Percentiles rank a stretch among this genome's conserved stretches.
phyloP scores from a whole-genome alignment of 345 rosid genomes.

The Brassica juncea region DNA sequence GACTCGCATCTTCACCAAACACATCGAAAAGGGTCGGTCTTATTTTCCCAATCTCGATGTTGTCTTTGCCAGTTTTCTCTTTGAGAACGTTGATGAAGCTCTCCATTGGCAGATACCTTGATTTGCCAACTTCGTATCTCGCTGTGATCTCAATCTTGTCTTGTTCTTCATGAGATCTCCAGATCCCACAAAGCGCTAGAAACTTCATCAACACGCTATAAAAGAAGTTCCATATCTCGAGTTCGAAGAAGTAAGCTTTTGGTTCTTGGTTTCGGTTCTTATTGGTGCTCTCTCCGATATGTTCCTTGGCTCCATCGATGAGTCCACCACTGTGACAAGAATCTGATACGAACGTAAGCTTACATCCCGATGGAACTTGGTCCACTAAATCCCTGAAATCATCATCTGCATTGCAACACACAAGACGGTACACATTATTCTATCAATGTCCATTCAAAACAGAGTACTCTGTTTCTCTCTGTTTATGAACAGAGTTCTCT shows the following conservation, averaged over 20 bases:
- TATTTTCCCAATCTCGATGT: constrained; percentile 23
- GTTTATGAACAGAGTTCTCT: neutral
- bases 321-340: constrained; percentile 42
- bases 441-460: neutral
- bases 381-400: constrained; percentile 34
- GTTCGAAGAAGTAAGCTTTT: constrained; percentile 16
- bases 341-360: constrained; percentile 28
- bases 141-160: neutral
- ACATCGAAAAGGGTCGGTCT: constrained; percentile 28
- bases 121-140: constrained; percentile 21
- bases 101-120: constrained; percentile 24
- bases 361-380: constrained; percentile 34
- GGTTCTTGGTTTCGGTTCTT: constrained; percentile 21
- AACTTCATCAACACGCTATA: constrained; percentile 47
- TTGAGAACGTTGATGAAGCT: constrained; percentile 24
- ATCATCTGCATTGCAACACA: constrained; percentile 27
- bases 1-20: constrained; percentile 38
- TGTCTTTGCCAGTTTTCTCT: constrained; percentile 26
- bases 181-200: constrained; percentile 65
- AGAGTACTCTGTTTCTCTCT: neutral
- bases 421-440: neutral
- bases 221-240: constrained; percentile 52
- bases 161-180: neutral
- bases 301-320: constrained; percentile 38
- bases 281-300: constrained; percentile 33